Percentiles rank a stretch among this genome's conserved stretches.
These are phyloP conservation scores for Filobasidium uniguttulatum DNA, from an alignment of 1,284 basidiomycete genomes.

Conservation along the genomic window DNA sequence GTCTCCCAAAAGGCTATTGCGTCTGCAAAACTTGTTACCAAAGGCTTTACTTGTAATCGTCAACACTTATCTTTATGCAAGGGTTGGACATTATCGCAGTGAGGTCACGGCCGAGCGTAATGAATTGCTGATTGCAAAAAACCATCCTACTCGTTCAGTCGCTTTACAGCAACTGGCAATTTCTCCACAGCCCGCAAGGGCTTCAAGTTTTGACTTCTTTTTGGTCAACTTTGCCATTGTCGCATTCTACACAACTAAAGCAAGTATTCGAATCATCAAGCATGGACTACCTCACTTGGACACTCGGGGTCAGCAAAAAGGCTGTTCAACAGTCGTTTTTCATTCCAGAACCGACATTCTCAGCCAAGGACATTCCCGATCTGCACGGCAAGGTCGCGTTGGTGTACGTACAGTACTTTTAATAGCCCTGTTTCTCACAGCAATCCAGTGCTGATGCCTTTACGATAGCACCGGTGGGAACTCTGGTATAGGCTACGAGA, in stretches of 20 bases:
- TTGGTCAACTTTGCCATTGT: neutral
- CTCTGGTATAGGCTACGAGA: slow-evolving; percentile 3
- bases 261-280: neutral
- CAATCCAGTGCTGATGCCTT: neutral
- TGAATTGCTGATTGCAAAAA: slow-evolving; percentile 6
- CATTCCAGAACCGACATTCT: slow-evolving; percentile 5
- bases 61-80: neutral
- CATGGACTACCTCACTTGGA: neutral
- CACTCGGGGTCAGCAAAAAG: neutral
- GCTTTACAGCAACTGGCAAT: neutral
- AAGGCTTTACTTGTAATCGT: too few relatives aligned
- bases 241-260: neutral
- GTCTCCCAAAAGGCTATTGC: too few relatives aligned
- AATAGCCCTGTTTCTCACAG: neutral
- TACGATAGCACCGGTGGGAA: slow-evolving; percentile 5
- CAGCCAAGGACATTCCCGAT: slow-evolving; percentile 6
- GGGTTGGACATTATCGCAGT: slow-evolving; percentile 6
- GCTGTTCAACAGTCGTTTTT: neutral
- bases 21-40: too few relatives aligned
- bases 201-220: neutral
- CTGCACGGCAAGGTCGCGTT: slow-evolving; percentile 10
- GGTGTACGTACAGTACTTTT: slow-evolving; percentile 5
- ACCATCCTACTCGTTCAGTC: slow-evolving; percentile 3
- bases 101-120: slow-evolving; percentile 6
- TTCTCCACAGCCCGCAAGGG: slow-evolving; percentile 2